A percentile compares a stretch with the other conserved stretches of the same genome.
phyloP scores from a whole-genome alignment of 257 asterid genomes.

The Fraxinus excelsior region DNA sequence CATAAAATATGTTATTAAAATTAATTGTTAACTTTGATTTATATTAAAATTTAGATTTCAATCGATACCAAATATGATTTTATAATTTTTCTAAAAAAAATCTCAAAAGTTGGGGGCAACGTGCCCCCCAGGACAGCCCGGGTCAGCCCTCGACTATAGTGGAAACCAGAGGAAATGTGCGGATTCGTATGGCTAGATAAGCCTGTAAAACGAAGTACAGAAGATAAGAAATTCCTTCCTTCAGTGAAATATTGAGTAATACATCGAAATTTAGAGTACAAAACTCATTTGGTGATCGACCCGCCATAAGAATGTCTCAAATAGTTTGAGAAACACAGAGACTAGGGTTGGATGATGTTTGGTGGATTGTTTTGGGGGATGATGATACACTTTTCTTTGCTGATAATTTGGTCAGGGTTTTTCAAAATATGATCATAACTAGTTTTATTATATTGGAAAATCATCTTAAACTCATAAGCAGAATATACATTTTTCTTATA shows the following conservation, averaged over 20 bases:
- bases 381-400: conserved; percentile 48
- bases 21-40: no score
- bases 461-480: conserved; percentile 46
- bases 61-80: no score
- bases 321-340: conserved; percentile 36
- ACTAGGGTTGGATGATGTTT: conserved; percentile 31
- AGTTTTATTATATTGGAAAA: conserved; percentile 40
- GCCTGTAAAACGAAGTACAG: background rate
- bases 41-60: no score
- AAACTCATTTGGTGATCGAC: conserved; percentile 25
- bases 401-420: conserved; percentile 41
- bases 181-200: conserved; percentile 49
- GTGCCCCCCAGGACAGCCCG: no score
- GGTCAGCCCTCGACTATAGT: no score
- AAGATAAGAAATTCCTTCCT: conserved; percentile 19
- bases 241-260: conserved; percentile 32
- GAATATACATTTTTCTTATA: conserved; percentile 34
- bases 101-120: no score
- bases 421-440: conserved; percentile 42
- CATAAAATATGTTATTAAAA: no score
- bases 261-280: conserved; percentile 33
- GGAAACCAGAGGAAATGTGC: conserved; percentile 33
- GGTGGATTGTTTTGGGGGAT: conserved; percentile 52
- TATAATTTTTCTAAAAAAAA: no score
- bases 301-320: conserved; percentile 35